Base-by-base conservation (phyloP, 2,329 filamentous ascomycete species). In the Sphaerostilbella broomeana region DNA sequence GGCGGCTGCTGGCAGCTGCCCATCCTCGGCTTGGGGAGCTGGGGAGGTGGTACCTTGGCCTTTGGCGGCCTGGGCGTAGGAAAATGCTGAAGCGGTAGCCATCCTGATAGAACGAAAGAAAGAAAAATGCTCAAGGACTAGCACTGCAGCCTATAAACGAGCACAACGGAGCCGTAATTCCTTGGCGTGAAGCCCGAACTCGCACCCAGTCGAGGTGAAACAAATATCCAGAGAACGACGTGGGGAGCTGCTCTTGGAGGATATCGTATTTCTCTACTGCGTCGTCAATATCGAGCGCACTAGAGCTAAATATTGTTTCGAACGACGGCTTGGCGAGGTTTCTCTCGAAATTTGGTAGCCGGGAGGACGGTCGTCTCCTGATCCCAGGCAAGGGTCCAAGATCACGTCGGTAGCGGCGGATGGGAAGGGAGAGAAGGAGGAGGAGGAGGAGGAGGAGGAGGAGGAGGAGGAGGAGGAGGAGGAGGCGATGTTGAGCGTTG, bases 51-150 rank as follows among this genome's bases (percentile, higher is more conserved):
- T 46, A 47, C 75, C 67, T 54, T 83, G 76, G 56, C 89, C 87
- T 64, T 92, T 92, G 44, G 90, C 90, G 58, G 90, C 90, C 73
- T 95, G 88, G 55, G 90, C 90, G 64, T 97, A 97, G 44, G 90
- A 95, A 61, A 95, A 95, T 22, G 77, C 70, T 46, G 77, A 70
- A 47, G 75, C 53, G 43, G 63, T 61, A 48, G 73, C 73, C 75
- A 77, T 78, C 44, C 61, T 55, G 51, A 49, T 29, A 25, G 20
- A 33, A 24, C 22, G 24, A 21, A 15, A 21, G 24, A 13, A 16
- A 21, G 52, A 51, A 44, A 50, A 51, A 52, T 58, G 52, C 49
- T 50, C 47, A 55, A 52, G 33, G 40, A 25, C 40, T 38, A 47
- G 44, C 42, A 41, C 44, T 45, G 40, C 40, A 46, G 29, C 31